Evolutionary conservation across 1,284 basidiomycete genomes (phyloP), one percentile per base, ranked within the genome.

Genomic region (Inonotus hispidus): DNA sequence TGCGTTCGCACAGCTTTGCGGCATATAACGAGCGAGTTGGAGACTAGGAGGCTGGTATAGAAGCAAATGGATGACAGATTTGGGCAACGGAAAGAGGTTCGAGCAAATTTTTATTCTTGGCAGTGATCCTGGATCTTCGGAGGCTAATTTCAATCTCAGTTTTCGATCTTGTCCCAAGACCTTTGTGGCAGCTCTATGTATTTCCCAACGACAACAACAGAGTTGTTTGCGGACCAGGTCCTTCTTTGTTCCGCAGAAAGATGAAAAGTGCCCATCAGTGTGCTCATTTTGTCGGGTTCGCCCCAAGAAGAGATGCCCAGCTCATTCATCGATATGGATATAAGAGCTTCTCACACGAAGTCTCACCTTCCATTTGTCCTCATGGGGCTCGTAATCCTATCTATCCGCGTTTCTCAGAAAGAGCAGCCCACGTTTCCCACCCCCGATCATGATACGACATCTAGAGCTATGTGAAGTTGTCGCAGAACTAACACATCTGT

Each of bases 1-100:
- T 74, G 73, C 46, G 81, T 88, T 16, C 71, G 76, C 61, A 63
- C 70, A 32, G 84, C 78, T 3, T 71, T 90, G 59, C 71, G 73
- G 61, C 70, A 72, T 50, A 80, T 87, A 57, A 70, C 82, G n/a
- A 32, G 32, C 16, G 59, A 56, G 57, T 71, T 71, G 62, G 55
- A 59, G 27, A 66, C 62, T 37, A 67, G 63, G 43, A 62, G 62
- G 32, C 4, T 14, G 32, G 10, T 21, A n/a, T n/a, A n/a, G n/a
- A n/a, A n/a, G n/a, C n/a, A n/a, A n/a, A 14, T 35, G 19, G 41
- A 4, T 35, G 29, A 52, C 27, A 6, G 25, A 16, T 8, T 11
- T 4, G 16, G 13, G 13, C 1, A 7, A 7, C 35, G 27, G 13
- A 27, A 16, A 13, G 2, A 52, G 27, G 27, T 35, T 49, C 23